Evolutionary conservation across 441 rosid genomes (phyloP).

Genomic region (Jatropha multifida): DNA sequence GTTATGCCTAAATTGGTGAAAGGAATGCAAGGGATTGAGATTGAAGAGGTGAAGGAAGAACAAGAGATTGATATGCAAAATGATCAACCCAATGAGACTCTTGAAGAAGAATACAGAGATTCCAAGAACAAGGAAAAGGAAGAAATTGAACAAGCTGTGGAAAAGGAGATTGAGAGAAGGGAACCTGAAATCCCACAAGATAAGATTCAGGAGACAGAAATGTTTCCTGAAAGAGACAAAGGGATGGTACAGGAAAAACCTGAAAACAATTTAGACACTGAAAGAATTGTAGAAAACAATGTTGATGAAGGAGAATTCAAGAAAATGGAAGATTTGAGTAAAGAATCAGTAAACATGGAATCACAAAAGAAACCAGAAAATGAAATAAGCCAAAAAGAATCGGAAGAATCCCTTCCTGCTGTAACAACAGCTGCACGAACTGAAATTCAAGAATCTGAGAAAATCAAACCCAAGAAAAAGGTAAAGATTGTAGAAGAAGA

Average conservation of each 20-base stretch:
- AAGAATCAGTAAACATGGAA: slow-evolving; percentile 11
- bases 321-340: not conserved
- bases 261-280: not conserved
- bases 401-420: slow-evolving; percentile 9
- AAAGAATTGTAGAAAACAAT: not conserved
- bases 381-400: not conserved
- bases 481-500: not conserved
- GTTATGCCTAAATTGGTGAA: slow-evolving; percentile 61
- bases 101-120: slow-evolving; percentile 11
- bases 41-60: slow-evolving; percentile 54
- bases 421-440: not conserved
- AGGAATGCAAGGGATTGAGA: slow-evolving; percentile 46
- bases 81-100: too few relatives aligned
- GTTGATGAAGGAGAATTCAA: not conserved
- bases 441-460: slow-evolving; percentile 18
- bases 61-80: slow-evolving; percentile 17
- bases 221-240: slow-evolving; percentile 12
- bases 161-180: not conserved
- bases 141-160: slow-evolving; percentile 21
- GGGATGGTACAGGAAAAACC: slow-evolving; percentile 3
- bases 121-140: slow-evolving; percentile 14
- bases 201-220: slow-evolving; percentile 1
- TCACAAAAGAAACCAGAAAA: slow-evolving; percentile 15
- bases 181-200: slow-evolving; percentile 5
- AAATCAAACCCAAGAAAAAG: slow-evolving; percentile 11